Evolutionary conservation across 331 rosid genomes (phyloP), one percentile per base, ranked within the genome.

Genomic region (Stylosanthes scabra): DNA sequence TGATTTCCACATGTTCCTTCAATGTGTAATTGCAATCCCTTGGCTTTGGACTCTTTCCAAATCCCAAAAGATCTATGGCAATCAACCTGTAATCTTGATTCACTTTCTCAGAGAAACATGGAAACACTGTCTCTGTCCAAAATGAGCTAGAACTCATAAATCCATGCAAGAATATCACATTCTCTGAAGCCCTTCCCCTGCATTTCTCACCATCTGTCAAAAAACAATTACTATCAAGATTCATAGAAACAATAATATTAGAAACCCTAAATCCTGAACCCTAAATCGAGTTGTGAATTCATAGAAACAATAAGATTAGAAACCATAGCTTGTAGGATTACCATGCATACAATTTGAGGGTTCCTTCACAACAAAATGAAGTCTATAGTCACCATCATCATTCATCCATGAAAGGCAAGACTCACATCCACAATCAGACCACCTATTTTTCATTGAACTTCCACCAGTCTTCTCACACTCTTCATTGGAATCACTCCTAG

Each of bases 381-480:
- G 94, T 65, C 75, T 84, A 55, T 60, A 81, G 28, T 78, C 82
- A 66, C 72, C 87, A 71, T 47, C 55, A 50, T 51, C 65, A 16
- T 74, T 83, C 71, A 67, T 75, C 97, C 92, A 87, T 45, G 91
- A 86, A 77, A 82, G 78, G 68, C 98, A 93, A 65, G 92, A 83
- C 3, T 83, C 84, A 66, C 97, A 91, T 16, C 93, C 91, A 85
- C 98, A 91, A 62, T 91, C 98, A 47, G 98, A 88, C 98, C 98
- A 93, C 61, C 90, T 66, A 41, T 73, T 44, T 44, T 44, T 84
- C 44, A 46, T 58, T 20, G n/a, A 46, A 59, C 44, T 37, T 12
- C 52, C 75, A 64, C 57, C 16, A n/a, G 25, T 58, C 12, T 27
- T 58, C 15, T 62, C 42, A 12, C 47, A 51, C 58, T 59, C 79